phyloP scores from a whole-genome alignment of 192 early-diverging fungal genomes.

The Coemansia umbellata region DNA sequence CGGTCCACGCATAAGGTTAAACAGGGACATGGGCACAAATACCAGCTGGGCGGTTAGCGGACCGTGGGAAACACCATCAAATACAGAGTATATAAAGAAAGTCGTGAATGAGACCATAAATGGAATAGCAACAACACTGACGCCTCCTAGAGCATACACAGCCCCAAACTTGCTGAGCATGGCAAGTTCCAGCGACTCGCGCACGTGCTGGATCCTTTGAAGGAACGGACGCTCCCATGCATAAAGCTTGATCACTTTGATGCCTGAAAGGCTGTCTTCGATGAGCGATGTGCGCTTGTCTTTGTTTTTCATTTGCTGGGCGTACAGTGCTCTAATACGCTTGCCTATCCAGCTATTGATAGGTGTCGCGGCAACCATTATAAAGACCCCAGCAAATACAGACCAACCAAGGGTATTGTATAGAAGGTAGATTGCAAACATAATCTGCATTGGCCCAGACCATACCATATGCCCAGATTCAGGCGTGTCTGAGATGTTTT shows the following conservation, averaged over 20 bases:
- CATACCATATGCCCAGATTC: slow-evolving; percentile 72
- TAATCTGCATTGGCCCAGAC: slow-evolving; percentile 79
- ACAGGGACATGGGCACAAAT: slow-evolving; percentile 86
- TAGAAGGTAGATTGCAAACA: slow-evolving; percentile 71
- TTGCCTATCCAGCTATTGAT: slow-evolving; percentile 67
- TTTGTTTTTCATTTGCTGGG: slow-evolving; percentile 84
- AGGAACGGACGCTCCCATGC: slow-evolving; percentile 88
- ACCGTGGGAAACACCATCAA: slow-evolving; percentile 52
- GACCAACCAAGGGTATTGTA: slow-evolving; percentile 77
- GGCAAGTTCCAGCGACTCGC: slow-evolving; percentile 73
- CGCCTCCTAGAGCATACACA: slow-evolving; percentile 63
- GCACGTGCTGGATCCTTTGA: slow-evolving; percentile 57
- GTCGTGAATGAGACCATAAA: slow-evolving; percentile 85
- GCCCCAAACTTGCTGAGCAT: slow-evolving; percentile 73
- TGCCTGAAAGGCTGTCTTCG: slow-evolving; percentile 85
- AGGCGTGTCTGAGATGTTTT: slow-evolving; percentile 52
- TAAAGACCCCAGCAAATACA: slow-evolving; percentile 79
- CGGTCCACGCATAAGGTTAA: slow-evolving; percentile 90
- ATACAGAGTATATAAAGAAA: slow-evolving; percentile 71
- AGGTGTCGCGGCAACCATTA: slow-evolving; percentile 81
- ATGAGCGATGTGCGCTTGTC: slow-evolving; percentile 69
- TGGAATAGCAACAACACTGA: slow-evolving; percentile 83
- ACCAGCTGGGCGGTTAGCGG: slow-evolving; percentile 65
- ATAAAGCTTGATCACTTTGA: slow-evolving; percentile 94
- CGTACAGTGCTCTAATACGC: slow-evolving; percentile 65